Evolutionary conservation across 768 basidiomycete species (phyloP), one percentile per base, ranked within the genome.

Genomic region (Pulveroboletus sp.): DNA sequence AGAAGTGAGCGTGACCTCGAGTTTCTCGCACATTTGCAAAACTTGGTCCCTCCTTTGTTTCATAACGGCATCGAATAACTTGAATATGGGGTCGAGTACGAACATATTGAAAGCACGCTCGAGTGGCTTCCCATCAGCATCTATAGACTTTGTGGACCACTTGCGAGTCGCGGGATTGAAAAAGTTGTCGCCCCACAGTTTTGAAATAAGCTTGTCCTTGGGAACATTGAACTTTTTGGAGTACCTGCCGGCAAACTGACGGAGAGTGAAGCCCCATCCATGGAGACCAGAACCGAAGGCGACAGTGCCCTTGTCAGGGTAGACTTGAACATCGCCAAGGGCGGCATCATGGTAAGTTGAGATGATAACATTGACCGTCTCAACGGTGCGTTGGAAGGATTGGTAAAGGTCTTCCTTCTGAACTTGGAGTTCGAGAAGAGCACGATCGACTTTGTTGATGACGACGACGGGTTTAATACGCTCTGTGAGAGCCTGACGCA

Each of bases 401-500:
- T 98, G 97, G 80, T 85, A 99, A 50, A 99, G 87, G 55, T 87
- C 85, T 71, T 99, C 97, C 76, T 98, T 98, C 70, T 82, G 75
- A 59, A 97, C 90, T 72, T 99, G 97, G 40, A 99, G 85, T 74
- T 99, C 97, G 63, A 99, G 90, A 43, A 99, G 84, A 50, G 97
- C 97, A 66, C 97, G 95, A 75, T 99, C 97, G 64, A 99, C 94
- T 79, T 99, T 99, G 85, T 99, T 99, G 77, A 99, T 97, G 75
- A 97, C 84, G 63, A 97, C 85, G 64, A 99, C 97, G 58, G 97
- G 97, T 77, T 97, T 98, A 79, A 99, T 98, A 71, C 97, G 94
- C 77, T 99, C 97, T 35, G 85, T 82, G 37, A 99, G 82, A 47
- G 97, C 90, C 68, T 99, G 97, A 60, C 97, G 93, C 49, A 99